These are phyloP conservation scores for Macroventuria anomochaeta DNA, from an alignment of 2,329 filamentous ascomycete species.

Conservation along the genomic window DNA sequence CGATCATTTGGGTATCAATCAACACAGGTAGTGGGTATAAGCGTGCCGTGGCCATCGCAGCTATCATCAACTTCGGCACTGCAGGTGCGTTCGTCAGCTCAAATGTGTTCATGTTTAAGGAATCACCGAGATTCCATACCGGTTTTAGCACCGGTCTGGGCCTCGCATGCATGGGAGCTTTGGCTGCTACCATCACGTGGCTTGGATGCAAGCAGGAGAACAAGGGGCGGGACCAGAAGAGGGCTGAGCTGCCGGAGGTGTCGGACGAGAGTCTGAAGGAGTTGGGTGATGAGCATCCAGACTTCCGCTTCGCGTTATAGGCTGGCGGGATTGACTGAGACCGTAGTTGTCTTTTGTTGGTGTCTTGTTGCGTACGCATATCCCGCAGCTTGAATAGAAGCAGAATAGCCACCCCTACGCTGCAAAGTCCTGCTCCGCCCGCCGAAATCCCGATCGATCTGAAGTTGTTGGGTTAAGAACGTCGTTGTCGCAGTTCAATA, in stretches of 20 bases:
- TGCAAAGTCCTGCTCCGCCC: too few species aligned
- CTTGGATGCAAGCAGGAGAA: constrained; percentile 60
- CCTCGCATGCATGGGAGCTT: constrained; percentile 45
- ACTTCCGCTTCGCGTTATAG: constrained; percentile 54
- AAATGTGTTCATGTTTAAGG: constrained; percentile 38
- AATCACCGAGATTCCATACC: constrained; percentile 34
- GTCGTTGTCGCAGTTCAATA: too few species aligned
- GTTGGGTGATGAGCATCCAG: constrained; percentile 61
- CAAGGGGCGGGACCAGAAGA: constrained; percentile 51
- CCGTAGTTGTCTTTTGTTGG: too few species aligned
- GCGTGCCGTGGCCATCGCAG: constrained; percentile 27
- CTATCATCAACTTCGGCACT: constrained; percentile 55
- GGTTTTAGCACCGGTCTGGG: constrained; percentile 41
- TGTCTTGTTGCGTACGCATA: too few species aligned
- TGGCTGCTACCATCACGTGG: constrained; percentile 43
- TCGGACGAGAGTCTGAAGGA: constrained; percentile 35
- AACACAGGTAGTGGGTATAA: constrained; percentile 49
- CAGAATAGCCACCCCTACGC: too few species aligned
- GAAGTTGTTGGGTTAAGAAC: too few species aligned
- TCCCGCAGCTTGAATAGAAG: too few species aligned
- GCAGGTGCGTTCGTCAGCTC: constrained; percentile 63
- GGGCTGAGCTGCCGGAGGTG: constrained; percentile 47
- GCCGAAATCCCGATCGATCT: too few species aligned
- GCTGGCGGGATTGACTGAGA: neutral
- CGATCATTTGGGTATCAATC: constrained; percentile 64